phyloP scores from a whole-genome alignment of 1,284 basidiomycete species.

The Schizophyllum amplum region DNA sequence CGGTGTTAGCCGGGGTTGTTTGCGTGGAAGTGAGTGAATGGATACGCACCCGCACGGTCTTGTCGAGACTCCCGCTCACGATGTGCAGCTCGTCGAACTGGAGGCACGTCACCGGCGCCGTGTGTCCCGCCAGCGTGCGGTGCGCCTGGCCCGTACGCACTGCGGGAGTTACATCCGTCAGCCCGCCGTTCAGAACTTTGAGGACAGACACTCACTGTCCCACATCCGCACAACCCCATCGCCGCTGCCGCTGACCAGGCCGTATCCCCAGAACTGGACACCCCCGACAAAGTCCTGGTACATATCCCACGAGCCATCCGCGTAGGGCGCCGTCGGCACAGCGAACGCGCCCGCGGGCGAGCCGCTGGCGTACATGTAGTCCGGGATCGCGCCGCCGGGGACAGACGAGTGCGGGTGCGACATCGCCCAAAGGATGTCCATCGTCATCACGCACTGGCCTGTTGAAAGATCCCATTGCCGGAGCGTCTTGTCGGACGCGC shows the following conservation, averaged over 20 bases:
- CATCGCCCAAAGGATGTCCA: slow-evolving; percentile 99
- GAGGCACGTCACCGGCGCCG: slow-evolving; percentile 86
- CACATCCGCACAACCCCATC: slow-evolving; percentile 98
- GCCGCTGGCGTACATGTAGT: slow-evolving; percentile 24
- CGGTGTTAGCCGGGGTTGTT: not conserved
- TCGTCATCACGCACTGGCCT: slow-evolving; percentile 96
- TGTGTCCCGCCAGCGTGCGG: slow-evolving; percentile 89
- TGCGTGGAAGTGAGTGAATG: no score
- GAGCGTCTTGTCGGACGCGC: slow-evolving; percentile 96
- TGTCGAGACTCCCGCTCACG: slow-evolving; percentile 88
- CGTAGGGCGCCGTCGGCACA: slow-evolving; percentile 79
- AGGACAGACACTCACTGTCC: slow-evolving; percentile 69
- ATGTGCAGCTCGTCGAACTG: slow-evolving; percentile 97
- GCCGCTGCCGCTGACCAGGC: slow-evolving; percentile 91
- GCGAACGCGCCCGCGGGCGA: slow-evolving; percentile 59
- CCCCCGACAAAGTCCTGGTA: slow-evolving; percentile 97
- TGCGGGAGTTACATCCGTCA: slow-evolving; percentile 25
- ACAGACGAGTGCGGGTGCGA: slow-evolving; percentile 73
- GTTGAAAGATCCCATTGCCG: slow-evolving; percentile 97
- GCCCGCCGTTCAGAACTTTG: not conserved
- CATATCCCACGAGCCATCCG: slow-evolving; percentile 90
- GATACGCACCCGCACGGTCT: slow-evolving; percentile 72
- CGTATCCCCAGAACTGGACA: slow-evolving; percentile 98
- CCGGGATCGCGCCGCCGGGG: slow-evolving; percentile 33
- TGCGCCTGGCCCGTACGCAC: slow-evolving; percentile 98